Base-by-base conservation (phyloP, 345 rosid species). In the Gossypium thurberi region DNA sequence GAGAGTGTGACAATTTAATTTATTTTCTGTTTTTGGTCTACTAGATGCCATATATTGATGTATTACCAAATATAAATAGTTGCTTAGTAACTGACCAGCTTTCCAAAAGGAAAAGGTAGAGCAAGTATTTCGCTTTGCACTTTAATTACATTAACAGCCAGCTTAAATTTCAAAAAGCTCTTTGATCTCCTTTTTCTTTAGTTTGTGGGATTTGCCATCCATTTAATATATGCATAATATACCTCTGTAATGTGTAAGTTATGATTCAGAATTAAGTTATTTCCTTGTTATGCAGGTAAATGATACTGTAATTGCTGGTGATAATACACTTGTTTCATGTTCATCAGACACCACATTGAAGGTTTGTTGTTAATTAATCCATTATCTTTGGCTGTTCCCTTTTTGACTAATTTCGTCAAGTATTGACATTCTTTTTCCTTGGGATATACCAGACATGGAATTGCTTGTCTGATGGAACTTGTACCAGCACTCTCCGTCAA, bases 311-410 rank as follows among this genome's bases (percentile, higher is more conserved):
- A 78, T 91, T 81, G 89, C 75, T 33, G 90, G 97, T 76, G 95
- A 91, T 72, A 90, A 76, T 76, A 87, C 92, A 50, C 96, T 93
- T 70, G 93, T 96, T 76, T 93, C 98, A 69, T 96, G 99, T 79
- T 96, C 97, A 62, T 93, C 98, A 26, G 98, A 96, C 79, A 85
- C 98, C 51, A 93, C 98, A 2, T 87, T 96, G 77, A 96, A 93
- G 99, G 99, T 93, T 75, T 78, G 82, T 62, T 53, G 23, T 77
- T 44, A 56, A 23, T 71, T 21, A 23, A n/a, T 17, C 55, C 25
- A 1, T 64, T 59, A 21, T 76, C 12, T 23, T 25, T 58, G 17
- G 14, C 17, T 58, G 60, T 74, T 64, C 60, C 61, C 48, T 74
- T 78, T 44, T 76, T 72, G 46, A 63, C 48, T 65, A 55, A 25